phyloP scores from a whole-genome alignment of 2,329 filamentous ascomycete genomes.

The Helicocarpus griseus region DNA sequence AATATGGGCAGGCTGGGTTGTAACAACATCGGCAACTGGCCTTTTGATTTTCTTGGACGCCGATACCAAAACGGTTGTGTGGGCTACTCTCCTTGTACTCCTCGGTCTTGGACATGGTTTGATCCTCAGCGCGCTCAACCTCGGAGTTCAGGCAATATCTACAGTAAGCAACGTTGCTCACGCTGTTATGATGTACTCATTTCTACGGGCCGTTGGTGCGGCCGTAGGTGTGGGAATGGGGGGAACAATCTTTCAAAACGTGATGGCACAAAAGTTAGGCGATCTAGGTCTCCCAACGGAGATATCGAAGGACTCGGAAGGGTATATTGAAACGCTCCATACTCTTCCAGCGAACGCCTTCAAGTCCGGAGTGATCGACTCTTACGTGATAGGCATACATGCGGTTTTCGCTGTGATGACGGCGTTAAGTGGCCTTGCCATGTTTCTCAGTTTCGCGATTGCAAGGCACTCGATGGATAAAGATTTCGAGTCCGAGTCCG shows the following conservation, averaged over 20 bases:
- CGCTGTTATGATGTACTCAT: slow-evolving; percentile 6
- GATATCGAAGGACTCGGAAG: slow-evolving; percentile 5
- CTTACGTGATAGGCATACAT: slow-evolving; percentile 1
- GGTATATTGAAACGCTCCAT: slow-evolving; percentile 2
- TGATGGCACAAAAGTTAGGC: background rate
- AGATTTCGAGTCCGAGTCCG: background rate
- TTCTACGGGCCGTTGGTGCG: slow-evolving; percentile 2
- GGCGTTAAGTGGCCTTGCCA: background rate
- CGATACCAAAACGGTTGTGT: slow-evolving; percentile 42
- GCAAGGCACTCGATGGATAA: slow-evolving; percentile 2
- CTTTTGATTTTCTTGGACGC: slow-evolving; percentile 21
- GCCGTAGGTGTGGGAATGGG: slow-evolving; percentile 2
- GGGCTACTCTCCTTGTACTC: slow-evolving; percentile 22
- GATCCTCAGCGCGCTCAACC: slow-evolving; percentile 3
- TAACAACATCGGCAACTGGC: slow-evolving; percentile 52
- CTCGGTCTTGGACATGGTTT: slow-evolving; percentile 2
- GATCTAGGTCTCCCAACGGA: background rate
- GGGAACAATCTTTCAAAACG: slow-evolving; percentile 2
- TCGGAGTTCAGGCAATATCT: slow-evolving; percentile 4
- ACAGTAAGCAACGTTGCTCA: slow-evolving; percentile 1
- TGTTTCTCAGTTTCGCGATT: slow-evolving; percentile 3
- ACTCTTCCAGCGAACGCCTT: background rate
- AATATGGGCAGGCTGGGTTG: slow-evolving; percentile 51
- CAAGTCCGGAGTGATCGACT: background rate
- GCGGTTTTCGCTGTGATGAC: slow-evolving; percentile 4